Conservation (phyloP, 345 rosid species). For the Ceriops decandra region DNA sequence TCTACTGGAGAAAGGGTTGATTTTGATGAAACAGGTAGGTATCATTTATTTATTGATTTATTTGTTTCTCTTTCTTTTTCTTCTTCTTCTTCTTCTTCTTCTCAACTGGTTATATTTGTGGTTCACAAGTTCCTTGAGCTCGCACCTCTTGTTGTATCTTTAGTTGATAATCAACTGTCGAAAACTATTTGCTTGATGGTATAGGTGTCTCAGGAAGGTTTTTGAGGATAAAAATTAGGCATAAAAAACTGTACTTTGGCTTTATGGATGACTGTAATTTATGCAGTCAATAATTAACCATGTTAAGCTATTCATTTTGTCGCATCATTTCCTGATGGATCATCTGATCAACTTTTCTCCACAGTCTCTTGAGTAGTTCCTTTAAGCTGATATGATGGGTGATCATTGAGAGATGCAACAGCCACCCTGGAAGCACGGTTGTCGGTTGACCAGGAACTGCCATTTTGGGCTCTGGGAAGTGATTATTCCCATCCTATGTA, state of each 20-base stretch:
- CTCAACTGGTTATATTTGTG: background rate
- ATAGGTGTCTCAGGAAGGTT: no score
- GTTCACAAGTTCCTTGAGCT: background rate
- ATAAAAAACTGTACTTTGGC: no score
- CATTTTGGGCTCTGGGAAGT: background rate
- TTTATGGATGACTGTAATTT: background rate
- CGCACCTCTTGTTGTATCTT: background rate
- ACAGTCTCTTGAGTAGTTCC: background rate
- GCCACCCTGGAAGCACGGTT: background rate
- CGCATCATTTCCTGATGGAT: background rate
- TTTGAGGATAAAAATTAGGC: no score
- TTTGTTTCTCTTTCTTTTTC: background rate
- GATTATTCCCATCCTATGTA: background rate
- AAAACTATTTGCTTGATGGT: no score
- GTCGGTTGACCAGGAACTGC: background rate
- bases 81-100: conserved; percentile 1
- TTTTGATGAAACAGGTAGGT: conserved; percentile 56
- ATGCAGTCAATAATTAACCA: background rate
- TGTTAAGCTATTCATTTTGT: background rate
- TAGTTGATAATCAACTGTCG: no score
- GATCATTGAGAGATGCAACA: background rate
- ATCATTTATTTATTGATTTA: background rate
- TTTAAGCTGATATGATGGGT: background rate
- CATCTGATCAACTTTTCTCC: background rate
- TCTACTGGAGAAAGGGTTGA: conserved; percentile 81